These are phyloP conservation scores for Syncephalastrum contaminatum DNA, from an alignment of 371 early-diverging fungal species.

Conservation along the genomic window DNA sequence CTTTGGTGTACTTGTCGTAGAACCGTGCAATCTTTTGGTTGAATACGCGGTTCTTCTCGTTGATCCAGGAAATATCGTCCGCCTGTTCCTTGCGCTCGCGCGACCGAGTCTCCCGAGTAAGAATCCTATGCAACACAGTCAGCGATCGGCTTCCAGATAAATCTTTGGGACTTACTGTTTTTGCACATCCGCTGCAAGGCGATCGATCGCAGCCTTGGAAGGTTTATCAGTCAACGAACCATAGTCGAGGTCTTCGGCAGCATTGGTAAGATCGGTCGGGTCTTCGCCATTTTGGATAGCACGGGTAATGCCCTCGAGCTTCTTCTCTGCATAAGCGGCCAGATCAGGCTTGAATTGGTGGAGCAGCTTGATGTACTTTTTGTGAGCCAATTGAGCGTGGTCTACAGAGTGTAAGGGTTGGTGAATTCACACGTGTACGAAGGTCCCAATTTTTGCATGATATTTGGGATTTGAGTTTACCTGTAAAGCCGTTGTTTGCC, in stretches of 20 bases:
- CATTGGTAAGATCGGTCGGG: constrained; percentile 56
- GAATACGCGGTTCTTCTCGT: constrained; percentile 92
- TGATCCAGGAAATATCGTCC: constrained; percentile 94
- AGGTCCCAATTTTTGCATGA: too few species aligned
- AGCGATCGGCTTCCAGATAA: background rate
- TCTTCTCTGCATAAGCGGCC: constrained; percentile 69
- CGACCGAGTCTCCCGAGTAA: constrained; percentile 69
- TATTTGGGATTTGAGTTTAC: constrained; percentile 27
- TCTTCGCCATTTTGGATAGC: constrained; percentile 43
- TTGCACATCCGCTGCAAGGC: constrained; percentile 71
- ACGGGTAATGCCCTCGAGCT: constrained; percentile 42
- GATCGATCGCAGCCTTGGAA: constrained; percentile 65
- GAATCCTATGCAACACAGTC: constrained; percentile 39
- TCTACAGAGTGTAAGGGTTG: constrained; percentile 40
- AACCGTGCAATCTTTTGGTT: constrained; percentile 93
- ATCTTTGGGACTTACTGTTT: constrained; percentile 65
- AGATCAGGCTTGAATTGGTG: constrained; percentile 84
- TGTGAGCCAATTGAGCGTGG: constrained; percentile 81
- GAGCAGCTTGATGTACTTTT: constrained; percentile 81
- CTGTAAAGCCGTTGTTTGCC: constrained; percentile 81
- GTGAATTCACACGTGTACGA: too few species aligned
- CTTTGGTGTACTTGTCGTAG: constrained; percentile 92
- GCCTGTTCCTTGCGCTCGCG: constrained; percentile 70
- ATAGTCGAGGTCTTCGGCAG: constrained; percentile 70
- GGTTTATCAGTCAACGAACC: constrained; percentile 66